Base-by-base conservation (phyloP, 129 eudicot genomes). In the Centaurea solstitialis region DNA sequence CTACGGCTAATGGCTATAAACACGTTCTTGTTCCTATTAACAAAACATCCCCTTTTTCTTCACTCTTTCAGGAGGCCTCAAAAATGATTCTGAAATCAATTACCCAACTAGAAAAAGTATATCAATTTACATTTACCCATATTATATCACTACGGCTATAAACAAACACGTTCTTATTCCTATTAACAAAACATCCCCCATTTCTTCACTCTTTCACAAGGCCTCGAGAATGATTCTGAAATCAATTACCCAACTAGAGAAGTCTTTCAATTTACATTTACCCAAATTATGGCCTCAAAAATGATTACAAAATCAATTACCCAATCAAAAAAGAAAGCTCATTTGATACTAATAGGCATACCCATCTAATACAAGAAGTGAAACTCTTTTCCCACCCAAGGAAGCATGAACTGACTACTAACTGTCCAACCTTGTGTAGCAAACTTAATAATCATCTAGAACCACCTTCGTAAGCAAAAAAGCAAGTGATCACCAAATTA, bases 401-500 rank as follows among this genome's bases (percentile, higher is more conserved):
- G 9, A 73, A 75, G 18, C 79, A 28, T 57, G 47, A 15, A 6
- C 18, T n/a, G 30, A 10, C 70, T 75, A 65, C 40, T 77, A n/a
- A 23, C 13, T 17, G 28, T 40, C 24, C 57, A 0, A 41, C 64
- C 61, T 40, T 13, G 70, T 17, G 64, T 18, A 47, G 50, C 50
- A 68, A 30, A 68, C 59, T 68, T 22, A 7, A 7, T 64, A 64
- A 76, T 64, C 43, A 50, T 20, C 11, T 30, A 45, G 30, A 26
- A 41, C 68, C 68, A 78, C 50, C 82, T 11, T 45, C 15, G 45
- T 18, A 68, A 50, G 83, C 76, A 59, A 0, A 22, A 79, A 70
- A 45, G 18, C 72, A 47, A 79, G 70, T 79, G 59, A 59, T 45
- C 70, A 35, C 71, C 79, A 76, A 59, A 53, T 20, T 35, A 33